A percentile compares a stretch with the other conserved stretches of the same genome.
Evolutionary conservation across 371 early-diverging fungal species (phyloP).

Genomic region (Actinomucor elegans): DNA sequence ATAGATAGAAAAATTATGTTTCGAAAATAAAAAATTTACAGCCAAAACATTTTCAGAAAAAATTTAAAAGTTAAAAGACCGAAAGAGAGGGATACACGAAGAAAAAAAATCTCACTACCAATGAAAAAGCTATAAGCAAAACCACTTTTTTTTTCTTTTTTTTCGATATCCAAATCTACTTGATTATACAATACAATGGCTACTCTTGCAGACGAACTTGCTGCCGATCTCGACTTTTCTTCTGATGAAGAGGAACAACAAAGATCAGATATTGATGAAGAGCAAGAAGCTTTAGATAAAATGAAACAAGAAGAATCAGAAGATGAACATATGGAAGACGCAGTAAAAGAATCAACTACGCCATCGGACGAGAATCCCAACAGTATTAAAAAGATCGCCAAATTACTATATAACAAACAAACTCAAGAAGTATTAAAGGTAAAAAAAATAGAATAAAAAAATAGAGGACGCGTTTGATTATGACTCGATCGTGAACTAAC

Average conservation of each 20-base stretch:
- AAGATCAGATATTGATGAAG: conserved; percentile 24
- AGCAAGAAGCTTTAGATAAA: conserved; percentile 25
- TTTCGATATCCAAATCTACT: background rate
- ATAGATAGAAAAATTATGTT: no score
- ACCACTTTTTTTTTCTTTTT: background rate
- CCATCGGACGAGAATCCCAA: conserved; percentile 18
- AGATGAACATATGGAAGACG: conserved; percentile 32
- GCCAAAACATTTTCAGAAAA: no score
- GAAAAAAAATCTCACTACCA: no score
- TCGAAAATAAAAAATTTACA: no score
- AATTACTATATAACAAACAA: conserved; percentile 40
- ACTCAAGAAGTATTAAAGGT: conserved; percentile 47
- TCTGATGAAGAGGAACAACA: conserved; percentile 40
- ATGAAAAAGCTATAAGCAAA: no score
- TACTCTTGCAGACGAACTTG: conserved; percentile 75
- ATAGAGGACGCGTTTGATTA: no score
- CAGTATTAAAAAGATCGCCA: conserved; percentile 43
- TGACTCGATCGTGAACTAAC: no score
- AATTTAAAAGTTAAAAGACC: no score
- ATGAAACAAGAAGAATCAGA: conserved; percentile 11
- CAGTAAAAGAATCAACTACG: conserved; percentile 7
- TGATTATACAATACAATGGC: conserved; percentile 27
- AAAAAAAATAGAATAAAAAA: no score
- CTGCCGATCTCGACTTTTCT: conserved; percentile 71
- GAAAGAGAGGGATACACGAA: no score